These are phyloP conservation scores for Hypoxylon sp. DNA, from an alignment of 2,329 filamentous ascomycete species.

Conservation along the genomic window DNA sequence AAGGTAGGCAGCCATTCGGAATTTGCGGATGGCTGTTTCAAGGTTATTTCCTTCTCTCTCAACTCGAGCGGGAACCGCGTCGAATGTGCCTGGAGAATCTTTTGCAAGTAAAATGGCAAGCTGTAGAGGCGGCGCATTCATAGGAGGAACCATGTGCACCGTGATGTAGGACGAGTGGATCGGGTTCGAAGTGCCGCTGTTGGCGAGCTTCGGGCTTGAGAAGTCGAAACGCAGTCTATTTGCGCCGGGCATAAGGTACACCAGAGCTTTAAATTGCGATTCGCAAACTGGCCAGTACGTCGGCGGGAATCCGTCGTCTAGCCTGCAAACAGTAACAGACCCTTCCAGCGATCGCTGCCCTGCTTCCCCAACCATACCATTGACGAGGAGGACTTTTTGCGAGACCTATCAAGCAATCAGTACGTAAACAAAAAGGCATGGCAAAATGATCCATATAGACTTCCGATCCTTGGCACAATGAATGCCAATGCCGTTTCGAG, in stretches of 20 bases:
- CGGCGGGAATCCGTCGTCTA: constrained; percentile 87
- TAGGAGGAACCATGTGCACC: constrained; percentile 87
- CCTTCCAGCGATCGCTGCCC: constrained; percentile 79
- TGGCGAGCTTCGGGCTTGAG: constrained; percentile 81
- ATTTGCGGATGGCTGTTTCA: constrained; percentile 86
- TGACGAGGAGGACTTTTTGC: constrained; percentile 87
- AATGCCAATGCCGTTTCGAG: constrained; percentile 1
- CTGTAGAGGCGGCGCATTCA: constrained; percentile 84
- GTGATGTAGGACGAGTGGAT: constrained; percentile 84
- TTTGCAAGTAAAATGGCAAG: constrained; percentile 88
- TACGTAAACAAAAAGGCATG: constrained; percentile 43
- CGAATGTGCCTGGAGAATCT: constrained; percentile 88
- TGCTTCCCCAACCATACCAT: constrained; percentile 83
- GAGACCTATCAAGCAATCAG: constrained; percentile 72
- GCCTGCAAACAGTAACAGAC: constrained; percentile 80
- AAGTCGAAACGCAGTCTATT: constrained; percentile 93
- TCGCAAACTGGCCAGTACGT: constrained; percentile 88
- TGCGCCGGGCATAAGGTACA: constrained; percentile 90
- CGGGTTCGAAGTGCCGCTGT: constrained; percentile 73
- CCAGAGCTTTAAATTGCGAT: constrained; percentile 90
- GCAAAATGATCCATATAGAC: constrained; percentile 18
- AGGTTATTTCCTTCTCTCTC: constrained; percentile 86
- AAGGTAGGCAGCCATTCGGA: constrained; percentile 92
- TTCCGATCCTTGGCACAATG: background rate
- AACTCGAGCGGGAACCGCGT: constrained; percentile 80